Evolutionary conservation across 371 early-diverging fungal species (phyloP).

Genomic region (Syncephalastrum monosporum): DNA sequence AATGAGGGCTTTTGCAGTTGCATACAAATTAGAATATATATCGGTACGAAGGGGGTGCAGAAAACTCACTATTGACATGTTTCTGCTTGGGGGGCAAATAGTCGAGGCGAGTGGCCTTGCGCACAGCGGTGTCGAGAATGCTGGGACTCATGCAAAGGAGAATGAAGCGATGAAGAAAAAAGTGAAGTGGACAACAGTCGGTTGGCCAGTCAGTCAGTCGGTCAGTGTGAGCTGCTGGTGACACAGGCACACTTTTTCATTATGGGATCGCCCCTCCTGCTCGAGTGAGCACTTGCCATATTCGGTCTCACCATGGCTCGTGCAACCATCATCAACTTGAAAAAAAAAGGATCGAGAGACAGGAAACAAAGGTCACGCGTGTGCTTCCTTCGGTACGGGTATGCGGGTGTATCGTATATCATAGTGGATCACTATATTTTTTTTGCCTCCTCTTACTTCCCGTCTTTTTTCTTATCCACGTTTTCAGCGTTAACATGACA

Average conservation of each 20-base stretch:
- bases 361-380: slow-evolving; percentile 7
- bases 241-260: no score
- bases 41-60: background rate
- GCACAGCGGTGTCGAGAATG: slow-evolving; percentile 68
- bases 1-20: slow-evolving; percentile 35
- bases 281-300: no score
- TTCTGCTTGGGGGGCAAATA: slow-evolving; percentile 76
- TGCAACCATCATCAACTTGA: background rate
- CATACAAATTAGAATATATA: background rate
- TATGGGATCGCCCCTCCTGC: no score
- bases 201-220: background rate
- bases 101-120: slow-evolving; percentile 75
- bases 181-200: background rate
- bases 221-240: no score
- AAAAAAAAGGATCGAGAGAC: slow-evolving; percentile 1
- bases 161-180: slow-evolving; percentile 2
- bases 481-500: background rate
- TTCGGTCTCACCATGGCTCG: background rate
- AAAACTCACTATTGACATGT: slow-evolving; percentile 71
- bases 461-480: no score
- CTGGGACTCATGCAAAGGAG: slow-evolving; percentile 5
- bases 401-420: background rate
- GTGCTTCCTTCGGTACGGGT: background rate
- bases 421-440: background rate
- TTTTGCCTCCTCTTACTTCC: background rate